phyloP scores from a whole-genome alignment of 441 rosid genomes.

The Euphorbia celastroides region DNA sequence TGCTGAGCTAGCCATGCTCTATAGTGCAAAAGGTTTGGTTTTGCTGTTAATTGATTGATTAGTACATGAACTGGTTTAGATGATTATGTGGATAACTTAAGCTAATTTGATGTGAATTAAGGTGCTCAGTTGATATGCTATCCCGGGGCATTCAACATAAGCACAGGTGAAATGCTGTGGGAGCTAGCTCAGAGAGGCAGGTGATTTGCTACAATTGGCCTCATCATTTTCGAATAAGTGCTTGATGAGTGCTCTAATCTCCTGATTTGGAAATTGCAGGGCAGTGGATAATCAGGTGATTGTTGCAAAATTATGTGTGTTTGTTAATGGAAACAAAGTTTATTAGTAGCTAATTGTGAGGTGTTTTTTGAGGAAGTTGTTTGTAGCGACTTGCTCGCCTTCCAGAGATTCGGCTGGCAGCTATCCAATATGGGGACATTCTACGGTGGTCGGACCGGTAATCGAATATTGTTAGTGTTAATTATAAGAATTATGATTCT shows the following conservation, averaged over 20 bases:
- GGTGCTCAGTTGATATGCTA: slow-evolving; percentile 27
- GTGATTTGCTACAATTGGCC: slow-evolving; percentile 6
- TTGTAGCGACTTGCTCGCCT: slow-evolving; percentile 31
- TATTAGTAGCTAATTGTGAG: neutral
- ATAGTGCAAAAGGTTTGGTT: slow-evolving; percentile 21
- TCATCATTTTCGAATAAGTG: too few relatives aligned
- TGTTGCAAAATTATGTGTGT: neutral
- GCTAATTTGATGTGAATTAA: slow-evolving; percentile 4
- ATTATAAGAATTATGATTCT: neutral
- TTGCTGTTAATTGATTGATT: neutral
- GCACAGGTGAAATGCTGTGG: slow-evolving; percentile 17
- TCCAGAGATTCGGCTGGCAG: slow-evolving; percentile 22
- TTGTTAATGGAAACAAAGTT: neutral
- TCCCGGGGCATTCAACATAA: slow-evolving; percentile 32
- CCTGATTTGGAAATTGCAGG: slow-evolving; percentile 14
- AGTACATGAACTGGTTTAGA: neutral
- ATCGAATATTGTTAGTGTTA: neutral
- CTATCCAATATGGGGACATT: slow-evolving; percentile 25
- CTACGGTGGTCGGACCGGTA: slow-evolving; percentile 23
- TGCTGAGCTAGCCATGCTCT: slow-evolving; percentile 28
- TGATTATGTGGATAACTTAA: neutral
- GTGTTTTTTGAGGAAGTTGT: slow-evolving; percentile 18
- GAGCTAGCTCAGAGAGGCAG: slow-evolving; percentile 23
- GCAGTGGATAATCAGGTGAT: slow-evolving; percentile 29
- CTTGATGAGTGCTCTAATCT: neutral